Evolutionary conservation across 805 yeast species (phyloP).

Genomic region (Saccharomycopsis olivae): DNA sequence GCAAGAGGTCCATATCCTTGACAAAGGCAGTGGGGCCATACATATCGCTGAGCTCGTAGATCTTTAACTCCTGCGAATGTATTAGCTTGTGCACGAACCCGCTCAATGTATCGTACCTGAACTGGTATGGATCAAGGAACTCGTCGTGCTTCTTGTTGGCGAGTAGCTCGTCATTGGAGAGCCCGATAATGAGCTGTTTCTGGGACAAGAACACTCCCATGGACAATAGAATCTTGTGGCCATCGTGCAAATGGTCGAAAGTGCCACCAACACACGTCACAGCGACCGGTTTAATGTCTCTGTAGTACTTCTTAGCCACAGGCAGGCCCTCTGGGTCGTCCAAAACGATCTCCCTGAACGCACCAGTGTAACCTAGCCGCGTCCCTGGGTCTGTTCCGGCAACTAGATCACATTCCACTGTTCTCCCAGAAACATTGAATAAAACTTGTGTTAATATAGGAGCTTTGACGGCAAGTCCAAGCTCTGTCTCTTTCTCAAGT

Average conservation of each 20-base stretch:
- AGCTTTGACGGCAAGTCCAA: not conserved
- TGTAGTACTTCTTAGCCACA: not conserved
- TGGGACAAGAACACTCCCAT: constrained; percentile 55
- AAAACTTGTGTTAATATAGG: constrained; percentile 18
- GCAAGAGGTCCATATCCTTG: constrained; percentile 63
- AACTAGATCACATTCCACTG: not conserved
- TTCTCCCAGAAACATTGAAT: constrained; percentile 9
- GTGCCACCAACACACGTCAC: constrained; percentile 98
- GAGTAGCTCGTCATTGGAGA: constrained; percentile 68
- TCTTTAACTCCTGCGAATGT: constrained; percentile 33
- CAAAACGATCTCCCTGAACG: not conserved
- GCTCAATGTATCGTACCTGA: constrained; percentile 37
- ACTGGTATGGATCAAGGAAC: constrained; percentile 45
- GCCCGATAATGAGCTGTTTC: constrained; percentile 57
- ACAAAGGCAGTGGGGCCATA: constrained; percentile 90
- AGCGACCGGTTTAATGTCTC: constrained; percentile 24
- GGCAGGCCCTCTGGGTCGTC: not conserved
- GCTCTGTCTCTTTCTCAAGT: not conserved
- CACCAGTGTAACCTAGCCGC: too few relatives aligned
- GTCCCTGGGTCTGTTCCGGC: too few relatives aligned
- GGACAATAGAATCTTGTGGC: constrained; percentile 79
- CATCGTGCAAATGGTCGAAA: constrained; percentile 92
- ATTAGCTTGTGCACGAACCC: constrained; percentile 39
- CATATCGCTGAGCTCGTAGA: constrained; percentile 64
- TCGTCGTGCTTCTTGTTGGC: constrained; percentile 66